Conservation (phyloP, 2,329 filamentous ascomycete species). For the Aspergillus puulaauensis region DNA sequence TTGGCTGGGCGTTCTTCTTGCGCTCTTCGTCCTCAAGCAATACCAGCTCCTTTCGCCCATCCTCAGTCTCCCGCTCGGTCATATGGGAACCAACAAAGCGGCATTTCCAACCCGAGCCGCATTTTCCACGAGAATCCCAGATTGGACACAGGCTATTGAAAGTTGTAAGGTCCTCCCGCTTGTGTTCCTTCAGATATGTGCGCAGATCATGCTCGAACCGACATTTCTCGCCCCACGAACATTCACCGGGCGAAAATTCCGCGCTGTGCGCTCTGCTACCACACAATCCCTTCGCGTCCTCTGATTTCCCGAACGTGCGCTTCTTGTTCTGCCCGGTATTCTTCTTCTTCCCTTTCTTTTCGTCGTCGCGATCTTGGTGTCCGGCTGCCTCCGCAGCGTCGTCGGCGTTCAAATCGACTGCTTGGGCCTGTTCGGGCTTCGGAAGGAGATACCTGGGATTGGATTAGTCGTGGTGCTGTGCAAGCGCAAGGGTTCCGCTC, state of each 20-base stretch:
- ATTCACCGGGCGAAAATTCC: conserved; percentile 78
- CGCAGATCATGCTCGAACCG: conserved; percentile 80
- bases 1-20: conserved; percentile 41
- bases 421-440: conserved; percentile 17
- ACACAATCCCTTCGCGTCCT: conserved; percentile 76
- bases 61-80: conserved; percentile 71
- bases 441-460: conserved; percentile 33
- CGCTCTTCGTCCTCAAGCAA: conserved; percentile 59
- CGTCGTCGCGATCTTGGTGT: conserved; percentile 41
- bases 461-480: conserved; percentile 1
- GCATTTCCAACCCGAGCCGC: conserved; percentile 88
- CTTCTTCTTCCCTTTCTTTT: conserved; percentile 46
- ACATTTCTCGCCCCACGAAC: conserved; percentile 77
- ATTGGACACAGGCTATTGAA: conserved; percentile 81
- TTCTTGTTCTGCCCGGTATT: conserved; percentile 79
- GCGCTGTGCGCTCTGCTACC: conserved; percentile 67
- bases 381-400: conserved; percentile 61
- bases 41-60: conserved; percentile 80
- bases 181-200: conserved; percentile 78
- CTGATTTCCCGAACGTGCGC: conserved; percentile 76
- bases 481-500: not conserved
- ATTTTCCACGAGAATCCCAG: conserved; percentile 73
- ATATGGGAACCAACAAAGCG: conserved; percentile 87
- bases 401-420: conserved; percentile 46
- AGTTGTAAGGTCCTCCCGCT: conserved; percentile 74